Evolutionary conservation across 1,284 basidiomycete genomes (phyloP).

Genomic region (Vanrija pseudolonga): DNA sequence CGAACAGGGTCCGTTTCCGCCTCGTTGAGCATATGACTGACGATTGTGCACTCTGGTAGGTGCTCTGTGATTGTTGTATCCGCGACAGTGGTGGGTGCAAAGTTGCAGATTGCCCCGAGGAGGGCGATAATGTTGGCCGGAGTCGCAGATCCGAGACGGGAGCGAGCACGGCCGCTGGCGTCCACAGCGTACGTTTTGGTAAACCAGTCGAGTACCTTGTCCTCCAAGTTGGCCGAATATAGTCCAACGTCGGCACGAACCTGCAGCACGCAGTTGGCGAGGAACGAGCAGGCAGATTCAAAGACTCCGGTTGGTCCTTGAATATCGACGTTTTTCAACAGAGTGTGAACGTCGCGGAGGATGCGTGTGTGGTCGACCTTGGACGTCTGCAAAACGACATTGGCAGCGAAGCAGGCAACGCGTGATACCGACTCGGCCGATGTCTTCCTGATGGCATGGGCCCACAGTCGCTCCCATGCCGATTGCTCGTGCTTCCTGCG

Average conservation of each 20-base stretch:
- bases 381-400: conserved; percentile 52
- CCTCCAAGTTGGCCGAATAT: conserved; percentile 74
- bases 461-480: conserved; percentile 75
- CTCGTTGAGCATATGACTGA: conserved; percentile 60
- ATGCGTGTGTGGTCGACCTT: conserved; percentile 59
- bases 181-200: conserved; percentile 51
- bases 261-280: conserved; percentile 62
- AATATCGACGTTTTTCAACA: conserved; percentile 74
- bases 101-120: conserved; percentile 60
- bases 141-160: conserved; percentile 52
- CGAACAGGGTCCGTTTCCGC: conserved; percentile 59
- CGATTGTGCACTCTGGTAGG: conserved; percentile 65
- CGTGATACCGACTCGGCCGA: conserved; percentile 65
- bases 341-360: conserved; percentile 65
- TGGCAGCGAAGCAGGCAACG: conserved; percentile 73
- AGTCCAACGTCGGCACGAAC: conserved; percentile 73
- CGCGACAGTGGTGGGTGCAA: conserved; percentile 27
- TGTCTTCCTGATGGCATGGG: conserved; percentile 69
- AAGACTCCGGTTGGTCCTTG: conserved; percentile 79
- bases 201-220: conserved; percentile 78
- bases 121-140: conserved; percentile 63
- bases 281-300: conserved; percentile 80
- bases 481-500: conserved; percentile 5
- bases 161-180: conserved; percentile 49
- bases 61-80: conserved; percentile 19